phyloP scores from a whole-genome alignment of 2,329 filamentous ascomycete genomes.

The Graphilbum fragrans region DNA sequence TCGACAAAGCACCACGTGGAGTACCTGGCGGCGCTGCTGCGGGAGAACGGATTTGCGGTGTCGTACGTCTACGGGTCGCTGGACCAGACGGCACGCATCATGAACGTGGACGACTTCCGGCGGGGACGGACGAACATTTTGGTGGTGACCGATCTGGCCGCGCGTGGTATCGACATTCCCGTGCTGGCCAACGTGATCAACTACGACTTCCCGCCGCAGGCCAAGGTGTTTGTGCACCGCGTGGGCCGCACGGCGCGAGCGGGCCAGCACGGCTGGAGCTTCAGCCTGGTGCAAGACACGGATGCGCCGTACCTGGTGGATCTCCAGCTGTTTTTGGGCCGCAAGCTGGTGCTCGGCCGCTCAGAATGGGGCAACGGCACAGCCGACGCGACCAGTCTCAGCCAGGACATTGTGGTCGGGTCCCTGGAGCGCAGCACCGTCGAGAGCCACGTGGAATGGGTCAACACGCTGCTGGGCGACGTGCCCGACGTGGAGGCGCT shows the following conservation, averaged over 20 bases:
- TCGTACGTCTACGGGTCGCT: slow-evolving; percentile 92
- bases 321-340: slow-evolving; percentile 87
- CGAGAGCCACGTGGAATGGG: slow-evolving; percentile 69
- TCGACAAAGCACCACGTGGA: slow-evolving; percentile 97
- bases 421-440: slow-evolving; percentile 60
- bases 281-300: slow-evolving; percentile 76
- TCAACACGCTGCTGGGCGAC: slow-evolving; percentile 65
- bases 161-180: slow-evolving; percentile 94
- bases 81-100: slow-evolving; percentile 85
- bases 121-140: slow-evolving; percentile 76
- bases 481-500: slow-evolving; percentile 61
- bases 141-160: slow-evolving; percentile 93
- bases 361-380: slow-evolving; percentile 42
- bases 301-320: slow-evolving; percentile 90
- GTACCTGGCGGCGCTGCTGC: slow-evolving; percentile 74
- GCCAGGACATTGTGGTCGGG: slow-evolving; percentile 71
- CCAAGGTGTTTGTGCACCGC: slow-evolving; percentile 92
- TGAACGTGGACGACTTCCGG: slow-evolving; percentile 85
- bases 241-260: slow-evolving; percentile 94
- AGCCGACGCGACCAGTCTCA: slow-evolving; percentile 37
- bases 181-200: slow-evolving; percentile 95
- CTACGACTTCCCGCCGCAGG: slow-evolving; percentile 93
- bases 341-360: slow-evolving; percentile 65
- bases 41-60: slow-evolving; percentile 69
- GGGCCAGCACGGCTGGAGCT: slow-evolving; percentile 86